A percentile compares a stretch with the other conserved stretches of the same genome.
Conservation (phyloP, 2,329 filamentous ascomycete genomes). For the Paraphaeosphaeria sporulosa region DNA sequence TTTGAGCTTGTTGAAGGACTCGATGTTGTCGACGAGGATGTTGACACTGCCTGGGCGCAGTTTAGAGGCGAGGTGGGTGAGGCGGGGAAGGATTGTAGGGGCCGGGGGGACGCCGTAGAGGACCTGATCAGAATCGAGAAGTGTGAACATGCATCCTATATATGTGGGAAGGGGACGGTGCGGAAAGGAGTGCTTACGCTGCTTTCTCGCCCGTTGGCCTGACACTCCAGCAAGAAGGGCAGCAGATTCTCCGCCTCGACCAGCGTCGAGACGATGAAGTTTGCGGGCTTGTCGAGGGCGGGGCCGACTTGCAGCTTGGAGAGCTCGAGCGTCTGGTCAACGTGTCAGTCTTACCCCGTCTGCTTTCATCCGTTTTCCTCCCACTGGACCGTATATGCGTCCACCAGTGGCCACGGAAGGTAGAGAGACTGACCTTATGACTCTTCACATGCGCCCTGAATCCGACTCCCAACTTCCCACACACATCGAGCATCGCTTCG, state of each 20-base stretch:
- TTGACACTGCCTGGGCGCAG: constrained; percentile 65
- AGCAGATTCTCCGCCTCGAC: constrained; percentile 73
- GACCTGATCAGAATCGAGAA: constrained; percentile 52
- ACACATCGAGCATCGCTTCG: constrained; percentile 72
- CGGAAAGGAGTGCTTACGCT: constrained; percentile 59
- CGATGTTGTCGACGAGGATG: constrained; percentile 73
- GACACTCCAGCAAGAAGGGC: constrained; percentile 67
- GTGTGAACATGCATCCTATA: not conserved
- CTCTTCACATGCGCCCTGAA: constrained; percentile 85
- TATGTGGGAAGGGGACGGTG: no score
- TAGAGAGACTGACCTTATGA: constrained; percentile 69
- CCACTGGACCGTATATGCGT: no score
- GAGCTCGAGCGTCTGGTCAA: constrained; percentile 68
- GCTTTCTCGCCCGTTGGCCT: constrained; percentile 60
- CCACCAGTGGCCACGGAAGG: not conserved
- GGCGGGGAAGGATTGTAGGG: constrained; percentile 65
- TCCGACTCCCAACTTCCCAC: constrained; percentile 64
- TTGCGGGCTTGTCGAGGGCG: constrained; percentile 53
- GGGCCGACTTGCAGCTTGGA: constrained; percentile 73
- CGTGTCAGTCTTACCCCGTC: not conserved
- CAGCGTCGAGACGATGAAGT: constrained; percentile 77
- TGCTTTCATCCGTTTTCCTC: no score
- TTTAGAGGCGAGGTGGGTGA: constrained; percentile 63
- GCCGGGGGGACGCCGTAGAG: constrained; percentile 77
- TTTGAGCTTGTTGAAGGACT: constrained; percentile 56